Conservation (phyloP, 116 monocot genomes). For the Papilionanthe hybrid region DNA sequence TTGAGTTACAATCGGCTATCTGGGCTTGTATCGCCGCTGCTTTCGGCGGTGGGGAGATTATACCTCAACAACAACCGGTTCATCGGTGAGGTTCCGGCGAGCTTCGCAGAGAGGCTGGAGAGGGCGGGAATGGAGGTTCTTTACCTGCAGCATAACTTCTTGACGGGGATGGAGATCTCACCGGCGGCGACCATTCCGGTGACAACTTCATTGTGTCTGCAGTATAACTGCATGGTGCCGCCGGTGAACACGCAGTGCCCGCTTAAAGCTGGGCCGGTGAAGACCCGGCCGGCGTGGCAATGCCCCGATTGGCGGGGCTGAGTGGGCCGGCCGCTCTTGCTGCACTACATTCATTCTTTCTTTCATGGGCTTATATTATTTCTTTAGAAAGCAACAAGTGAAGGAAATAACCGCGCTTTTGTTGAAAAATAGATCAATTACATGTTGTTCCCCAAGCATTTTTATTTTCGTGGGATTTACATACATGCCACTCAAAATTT, state of each 20-base stretch:
- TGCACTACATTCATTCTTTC: too few species aligned
- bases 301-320: slow-evolving; percentile 64
- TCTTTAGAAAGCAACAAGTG: too few species aligned
- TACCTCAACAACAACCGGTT: slow-evolving; percentile 65
- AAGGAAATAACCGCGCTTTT: too few species aligned
- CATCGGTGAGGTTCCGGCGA: slow-evolving; percentile 45
- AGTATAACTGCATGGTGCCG: slow-evolving; percentile 92
- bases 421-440: too few species aligned
- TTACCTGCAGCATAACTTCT: slow-evolving; percentile 83
- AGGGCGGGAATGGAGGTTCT: slow-evolving; percentile 49
- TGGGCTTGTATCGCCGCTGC: slow-evolving; percentile 34
- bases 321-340: background rate
- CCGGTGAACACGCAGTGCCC: slow-evolving; percentile 65
- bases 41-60: slow-evolving; percentile 38
- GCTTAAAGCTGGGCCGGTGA: slow-evolving; percentile 43
- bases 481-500: too few species aligned
- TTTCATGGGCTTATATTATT: too few species aligned
- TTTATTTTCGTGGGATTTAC: too few species aligned
- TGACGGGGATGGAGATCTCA: slow-evolving; percentile 70
- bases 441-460: too few species aligned
- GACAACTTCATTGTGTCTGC: slow-evolving; percentile 53
- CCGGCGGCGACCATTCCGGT: slow-evolving; percentile 56
- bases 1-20: slow-evolving; percentile 47
- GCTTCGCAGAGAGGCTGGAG: slow-evolving; percentile 42
- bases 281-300: slow-evolving; percentile 56